Evolutionary conservation across 495 filamentous ascomycete species (phyloP).

Genomic region (Neurospora hispaniola): DNA sequence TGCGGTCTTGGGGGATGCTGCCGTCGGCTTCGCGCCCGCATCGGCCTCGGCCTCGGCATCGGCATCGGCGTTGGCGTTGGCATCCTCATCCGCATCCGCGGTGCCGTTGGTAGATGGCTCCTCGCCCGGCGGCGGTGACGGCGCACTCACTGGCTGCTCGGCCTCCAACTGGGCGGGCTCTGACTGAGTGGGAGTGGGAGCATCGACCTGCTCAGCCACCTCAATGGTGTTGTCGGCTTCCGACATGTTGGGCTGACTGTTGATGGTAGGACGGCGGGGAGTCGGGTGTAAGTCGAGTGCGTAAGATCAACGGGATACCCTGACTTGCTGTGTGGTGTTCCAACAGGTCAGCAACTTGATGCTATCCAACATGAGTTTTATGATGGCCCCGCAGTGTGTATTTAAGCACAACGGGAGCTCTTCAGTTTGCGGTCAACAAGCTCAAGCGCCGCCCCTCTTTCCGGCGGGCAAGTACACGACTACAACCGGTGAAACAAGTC

Average conservation of each 20-base stretch:
- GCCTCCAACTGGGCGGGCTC: slow-evolving; percentile 18
- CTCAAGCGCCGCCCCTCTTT: not conserved
- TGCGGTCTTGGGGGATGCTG: slow-evolving; percentile 2
- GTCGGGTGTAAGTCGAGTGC: not conserved
- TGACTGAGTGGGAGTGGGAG: slow-evolving; percentile 9
- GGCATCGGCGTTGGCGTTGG: not conserved
- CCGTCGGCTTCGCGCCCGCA: not conserved
- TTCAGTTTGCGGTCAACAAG: not conserved
- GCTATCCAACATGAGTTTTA: not conserved
- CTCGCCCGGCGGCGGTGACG: not conserved
- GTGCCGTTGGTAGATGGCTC: slow-evolving; percentile 7
- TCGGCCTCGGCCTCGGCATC: not conserved
- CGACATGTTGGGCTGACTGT: slow-evolving; percentile 27
- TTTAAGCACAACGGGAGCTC: not conserved
- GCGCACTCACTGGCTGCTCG: not conserved
- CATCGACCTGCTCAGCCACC: slow-evolving; percentile 30
- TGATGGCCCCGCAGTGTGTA: not conserved
- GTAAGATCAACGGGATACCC: not conserved
- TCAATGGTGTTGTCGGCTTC: slow-evolving; percentile 31
- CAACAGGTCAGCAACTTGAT: not conserved
- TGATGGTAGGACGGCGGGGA: no score
- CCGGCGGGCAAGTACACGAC: not conserved
- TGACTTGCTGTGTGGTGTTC: not conserved
- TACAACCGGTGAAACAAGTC: not conserved
- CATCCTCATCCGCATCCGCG: not conserved